Conservation (phyloP, 805 yeast species). For the Diddensiella caesifluorescens region DNA sequence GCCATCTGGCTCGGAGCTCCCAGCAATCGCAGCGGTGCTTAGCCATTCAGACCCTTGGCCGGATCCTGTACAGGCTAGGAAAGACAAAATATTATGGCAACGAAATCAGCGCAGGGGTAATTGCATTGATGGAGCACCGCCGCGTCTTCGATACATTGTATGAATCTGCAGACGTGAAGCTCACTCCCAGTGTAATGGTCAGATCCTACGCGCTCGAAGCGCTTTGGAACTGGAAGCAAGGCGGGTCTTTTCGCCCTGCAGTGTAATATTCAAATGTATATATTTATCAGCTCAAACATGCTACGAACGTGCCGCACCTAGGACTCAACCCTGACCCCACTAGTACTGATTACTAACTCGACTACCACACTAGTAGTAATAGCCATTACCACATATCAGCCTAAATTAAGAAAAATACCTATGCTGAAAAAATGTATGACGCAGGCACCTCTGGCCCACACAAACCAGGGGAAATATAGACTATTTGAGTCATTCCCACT, state of each 20-base stretch:
- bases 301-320: too few relatives aligned
- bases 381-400: too few relatives aligned
- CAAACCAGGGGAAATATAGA: too few relatives aligned
- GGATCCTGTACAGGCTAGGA: constrained; percentile 78
- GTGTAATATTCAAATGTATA: too few relatives aligned
- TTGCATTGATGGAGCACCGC: constrained; percentile 65
- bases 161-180: constrained; percentile 56
- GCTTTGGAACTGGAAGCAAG: constrained; percentile 73
- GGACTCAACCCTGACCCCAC: too few relatives aligned
- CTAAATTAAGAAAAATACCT: too few relatives aligned
- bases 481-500: too few relatives aligned
- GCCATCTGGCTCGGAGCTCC: constrained; percentile 71
- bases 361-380: too few relatives aligned
- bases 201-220: constrained; percentile 84
- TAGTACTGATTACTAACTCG: too few relatives aligned
- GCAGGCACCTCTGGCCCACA: too few relatives aligned
- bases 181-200: constrained; percentile 63
- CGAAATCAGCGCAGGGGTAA: constrained; percentile 50
- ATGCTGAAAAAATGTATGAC: too few relatives aligned
- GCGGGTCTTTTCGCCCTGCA: constrained; percentile 9
- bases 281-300: too few relatives aligned
- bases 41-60: constrained; percentile 80
- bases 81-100: constrained; percentile 35
- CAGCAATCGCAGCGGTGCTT: constrained; percentile 81
- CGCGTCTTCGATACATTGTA: constrained; percentile 60